Percentiles rank a stretch among this genome's conserved stretches.
Evolutionary conservation across 805 yeast genomes (phyloP).

Genomic region (Candida montana): DNA sequence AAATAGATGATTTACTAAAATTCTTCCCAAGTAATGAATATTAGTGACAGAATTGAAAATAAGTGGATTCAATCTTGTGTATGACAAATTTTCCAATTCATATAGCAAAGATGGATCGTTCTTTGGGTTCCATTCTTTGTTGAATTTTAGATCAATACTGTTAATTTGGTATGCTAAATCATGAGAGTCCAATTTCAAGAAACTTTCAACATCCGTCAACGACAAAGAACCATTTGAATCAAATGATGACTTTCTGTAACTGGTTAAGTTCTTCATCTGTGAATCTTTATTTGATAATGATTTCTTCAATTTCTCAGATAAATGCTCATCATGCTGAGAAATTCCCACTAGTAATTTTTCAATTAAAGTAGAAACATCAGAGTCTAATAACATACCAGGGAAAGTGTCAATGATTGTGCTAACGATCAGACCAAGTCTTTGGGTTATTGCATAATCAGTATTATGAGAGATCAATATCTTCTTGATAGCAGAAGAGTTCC

Average conservation of each 20-base stretch:
- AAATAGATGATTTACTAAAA: constrained; percentile 66
- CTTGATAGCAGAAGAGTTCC: constrained; percentile 8
- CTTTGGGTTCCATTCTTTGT: constrained; percentile 71
- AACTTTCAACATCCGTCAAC: constrained; percentile 34
- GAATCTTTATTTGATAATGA: constrained; percentile 48
- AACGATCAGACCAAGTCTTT: constrained; percentile 48
- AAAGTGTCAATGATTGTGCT: constrained; percentile 53
- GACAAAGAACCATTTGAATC: constrained; percentile 22
- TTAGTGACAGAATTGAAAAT: constrained; percentile 62
- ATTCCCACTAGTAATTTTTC: constrained; percentile 46
- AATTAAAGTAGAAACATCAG: constrained; percentile 52
- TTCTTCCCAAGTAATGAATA: constrained; percentile 72
- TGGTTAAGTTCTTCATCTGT: constrained; percentile 32
- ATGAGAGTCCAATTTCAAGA: constrained; percentile 49
- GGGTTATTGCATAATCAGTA: constrained; percentile 38
- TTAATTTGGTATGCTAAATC: constrained; percentile 61
- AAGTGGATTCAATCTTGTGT: constrained; percentile 62
- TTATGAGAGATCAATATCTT: constrained; percentile 25
- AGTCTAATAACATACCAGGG: constrained; percentile 65
- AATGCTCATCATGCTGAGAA: constrained; percentile 41
- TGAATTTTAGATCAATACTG: constrained; percentile 60
- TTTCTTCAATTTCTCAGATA: constrained; percentile 48
- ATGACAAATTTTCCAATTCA: constrained; percentile 30
- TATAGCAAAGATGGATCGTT: constrained; percentile 72
- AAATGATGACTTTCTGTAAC: constrained; percentile 19